Percentiles rank a stretch among this genome's conserved stretches.
Evolutionary conservation across 306 rosid species (phyloP).

Genomic region (Amphicarpaea edgeworthii): DNA sequence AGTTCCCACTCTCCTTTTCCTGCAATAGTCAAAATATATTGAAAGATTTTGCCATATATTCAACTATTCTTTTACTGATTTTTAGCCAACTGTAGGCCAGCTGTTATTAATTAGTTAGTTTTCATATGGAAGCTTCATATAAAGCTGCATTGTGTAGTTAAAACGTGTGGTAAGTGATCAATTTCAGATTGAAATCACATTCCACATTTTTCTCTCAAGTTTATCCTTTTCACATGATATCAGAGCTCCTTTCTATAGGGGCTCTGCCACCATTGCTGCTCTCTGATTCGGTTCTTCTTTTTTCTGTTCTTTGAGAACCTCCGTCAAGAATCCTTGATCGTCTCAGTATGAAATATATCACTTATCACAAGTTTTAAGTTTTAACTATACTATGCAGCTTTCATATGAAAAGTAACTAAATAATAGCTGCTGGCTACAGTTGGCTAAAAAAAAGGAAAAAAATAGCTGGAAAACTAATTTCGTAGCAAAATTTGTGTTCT

Average conservation of each 20-base stretch:
- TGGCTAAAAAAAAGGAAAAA: background rate
- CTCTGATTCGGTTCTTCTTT: background rate
- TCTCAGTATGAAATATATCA: background rate
- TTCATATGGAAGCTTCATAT: background rate
- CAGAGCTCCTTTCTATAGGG: background rate
- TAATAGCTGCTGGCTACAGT: background rate
- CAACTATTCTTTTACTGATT: background rate
- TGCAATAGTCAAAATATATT: background rate
- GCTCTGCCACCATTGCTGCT: background rate
- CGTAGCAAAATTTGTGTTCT: conserved; percentile 3
- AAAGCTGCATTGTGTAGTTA: background rate
- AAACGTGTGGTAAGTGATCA: background rate
- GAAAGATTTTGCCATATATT: background rate
- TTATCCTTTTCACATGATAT: background rate
- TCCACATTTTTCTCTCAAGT: background rate
- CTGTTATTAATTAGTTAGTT: background rate
- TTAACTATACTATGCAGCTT: background rate
- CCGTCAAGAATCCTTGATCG: background rate
- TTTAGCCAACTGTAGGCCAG: background rate
- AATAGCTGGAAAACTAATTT: background rate
- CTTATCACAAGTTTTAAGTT: conserved; percentile 1
- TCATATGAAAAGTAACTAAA: background rate
- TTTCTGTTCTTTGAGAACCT: background rate
- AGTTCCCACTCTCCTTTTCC: conserved; percentile 33
- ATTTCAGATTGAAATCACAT: background rate